Conservation (phyloP, 345 rosid genomes). For the Bruguiera gymnorhiza region DNA sequence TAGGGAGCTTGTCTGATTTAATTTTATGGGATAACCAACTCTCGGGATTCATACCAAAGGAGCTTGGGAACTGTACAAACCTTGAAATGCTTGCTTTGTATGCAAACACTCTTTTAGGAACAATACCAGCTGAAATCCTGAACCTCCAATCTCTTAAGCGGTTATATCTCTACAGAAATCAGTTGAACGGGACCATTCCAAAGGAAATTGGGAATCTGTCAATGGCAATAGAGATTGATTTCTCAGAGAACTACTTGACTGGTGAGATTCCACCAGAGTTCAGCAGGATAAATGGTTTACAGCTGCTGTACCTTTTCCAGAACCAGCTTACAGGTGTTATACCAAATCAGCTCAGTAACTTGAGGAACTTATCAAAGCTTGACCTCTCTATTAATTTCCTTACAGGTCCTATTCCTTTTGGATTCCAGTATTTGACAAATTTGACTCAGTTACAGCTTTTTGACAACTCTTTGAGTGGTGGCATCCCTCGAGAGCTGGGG, state of each 20-base stretch:
- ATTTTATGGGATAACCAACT: slow-evolving; percentile 69
- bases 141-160: slow-evolving; percentile 45
- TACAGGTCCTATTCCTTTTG: slow-evolving; percentile 59
- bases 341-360: slow-evolving; percentile 58
- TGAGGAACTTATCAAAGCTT: slow-evolving; percentile 51
- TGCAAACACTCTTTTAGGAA: slow-evolving; percentile 56
- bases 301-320: slow-evolving; percentile 64
- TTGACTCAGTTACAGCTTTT: slow-evolving; percentile 70
- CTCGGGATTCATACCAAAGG: slow-evolving; percentile 58
- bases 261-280: slow-evolving; percentile 63
- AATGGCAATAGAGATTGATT: slow-evolving; percentile 59
- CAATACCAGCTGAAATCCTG: slow-evolving; percentile 59
- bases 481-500: slow-evolving; percentile 66
- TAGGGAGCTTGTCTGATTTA: slow-evolving; percentile 51
- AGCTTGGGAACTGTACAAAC: slow-evolving; percentile 57
- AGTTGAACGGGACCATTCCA: slow-evolving; percentile 71
- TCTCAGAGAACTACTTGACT: slow-evolving; percentile 63
- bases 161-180: slow-evolving; percentile 65
- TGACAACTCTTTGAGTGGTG: slow-evolving; percentile 60
- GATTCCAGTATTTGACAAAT: slow-evolving; percentile 52
- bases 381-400: slow-evolving; percentile 77
- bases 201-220: slow-evolving; percentile 53
- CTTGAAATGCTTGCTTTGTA: slow-evolving; percentile 73
- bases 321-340: slow-evolving; percentile 59
- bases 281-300: slow-evolving; percentile 52